Conservation (phyloP, 1,284 basidiomycete genomes). For the Papiliotrema terrestris region DNA sequence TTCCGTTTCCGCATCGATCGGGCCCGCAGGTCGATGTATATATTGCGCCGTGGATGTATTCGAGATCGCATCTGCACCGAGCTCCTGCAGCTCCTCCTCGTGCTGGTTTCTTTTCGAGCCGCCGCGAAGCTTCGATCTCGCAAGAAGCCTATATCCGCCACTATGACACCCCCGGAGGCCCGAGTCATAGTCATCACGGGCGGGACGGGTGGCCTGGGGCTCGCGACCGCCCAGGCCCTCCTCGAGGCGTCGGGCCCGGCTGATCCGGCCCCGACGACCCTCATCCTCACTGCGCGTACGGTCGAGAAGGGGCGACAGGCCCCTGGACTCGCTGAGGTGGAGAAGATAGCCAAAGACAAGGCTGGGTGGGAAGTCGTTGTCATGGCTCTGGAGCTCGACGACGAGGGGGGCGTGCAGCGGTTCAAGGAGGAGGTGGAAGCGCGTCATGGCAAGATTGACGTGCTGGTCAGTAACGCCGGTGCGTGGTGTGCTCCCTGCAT, state of each 20-base stretch:
- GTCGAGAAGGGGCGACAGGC: background rate
- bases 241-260: background rate
- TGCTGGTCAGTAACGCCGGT: slow-evolving; percentile 4
- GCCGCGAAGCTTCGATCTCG: no score
- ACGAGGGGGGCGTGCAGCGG: background rate
- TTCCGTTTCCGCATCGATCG: no score
- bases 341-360: no score
- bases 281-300: background rate
- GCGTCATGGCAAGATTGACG: background rate
- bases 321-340: background rate
- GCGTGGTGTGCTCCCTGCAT: background rate
- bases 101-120: no score
- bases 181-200: slow-evolving; percentile 5
- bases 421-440: background rate
- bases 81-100: no score
- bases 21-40: no score
- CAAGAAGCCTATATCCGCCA: no score
- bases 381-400: background rate
- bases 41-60: no score
- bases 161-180: no score
- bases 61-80: no score
- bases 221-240: background rate
- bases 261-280: background rate
- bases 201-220: slow-evolving; percentile 5
- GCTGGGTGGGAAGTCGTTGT: background rate